These are phyloP conservation scores for Cucumis hystrix DNA, from an alignment of 306 rosid genomes.

Conservation along the genomic window DNA sequence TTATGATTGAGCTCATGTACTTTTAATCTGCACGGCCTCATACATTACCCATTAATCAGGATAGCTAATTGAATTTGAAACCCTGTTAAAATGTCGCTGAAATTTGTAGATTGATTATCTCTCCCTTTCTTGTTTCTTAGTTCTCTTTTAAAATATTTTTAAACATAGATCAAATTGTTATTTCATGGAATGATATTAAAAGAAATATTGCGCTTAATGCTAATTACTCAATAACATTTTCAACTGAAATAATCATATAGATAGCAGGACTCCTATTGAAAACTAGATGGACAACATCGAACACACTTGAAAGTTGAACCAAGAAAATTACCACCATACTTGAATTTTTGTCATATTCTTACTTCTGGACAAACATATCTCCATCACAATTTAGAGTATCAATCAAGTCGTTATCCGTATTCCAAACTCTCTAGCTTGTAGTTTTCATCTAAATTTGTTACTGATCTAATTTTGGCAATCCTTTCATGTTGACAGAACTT, in stretches of 20 bases:
- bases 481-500: constrained; percentile 32
- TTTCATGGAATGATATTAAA: background rate
- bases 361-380: background rate
- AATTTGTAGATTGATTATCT: background rate
- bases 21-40: background rate
- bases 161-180: background rate
- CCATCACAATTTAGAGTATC: background rate
- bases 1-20: background rate
- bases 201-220: background rate
- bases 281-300: background rate
- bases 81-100: background rate
- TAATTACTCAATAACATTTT: too few species aligned
- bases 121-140: background rate
- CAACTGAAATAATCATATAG: background rate
- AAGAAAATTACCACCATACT: background rate
- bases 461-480: too few species aligned
- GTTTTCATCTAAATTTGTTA: too few species aligned
- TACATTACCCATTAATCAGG: background rate
- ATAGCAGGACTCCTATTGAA: background rate
- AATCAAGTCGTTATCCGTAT: background rate
- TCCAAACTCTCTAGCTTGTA: background rate
- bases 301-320: background rate
- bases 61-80: background rate
- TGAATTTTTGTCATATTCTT: background rate
- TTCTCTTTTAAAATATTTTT: too few species aligned